phyloP scores from a whole-genome alignment of 169 alveolate species.

The Plasmodium relictum region DNA sequence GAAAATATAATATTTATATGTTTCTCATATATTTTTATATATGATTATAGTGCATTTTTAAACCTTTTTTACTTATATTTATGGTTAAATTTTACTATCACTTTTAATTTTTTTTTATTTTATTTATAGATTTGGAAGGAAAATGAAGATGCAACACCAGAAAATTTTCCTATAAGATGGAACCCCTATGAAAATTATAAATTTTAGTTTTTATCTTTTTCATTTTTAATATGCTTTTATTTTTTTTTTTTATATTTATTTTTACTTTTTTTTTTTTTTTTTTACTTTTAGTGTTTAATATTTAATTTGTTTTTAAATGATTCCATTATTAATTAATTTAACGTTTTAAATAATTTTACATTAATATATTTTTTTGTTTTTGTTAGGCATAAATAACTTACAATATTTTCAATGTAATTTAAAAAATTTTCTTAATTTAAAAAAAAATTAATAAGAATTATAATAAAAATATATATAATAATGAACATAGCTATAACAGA shows the following conservation, averaged over 20 bases:
- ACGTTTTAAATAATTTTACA: too few species aligned
- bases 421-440: too few species aligned
- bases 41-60: background rate
- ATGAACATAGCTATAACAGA: too few species aligned
- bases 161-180: slow-evolving; percentile 85
- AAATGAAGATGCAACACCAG: slow-evolving; percentile 87
- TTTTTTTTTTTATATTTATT: background rate
- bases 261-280: background rate
- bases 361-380: too few species aligned
- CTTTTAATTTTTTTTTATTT: background rate
- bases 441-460: too few species aligned
- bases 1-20: background rate
- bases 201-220: slow-evolving; percentile 38
- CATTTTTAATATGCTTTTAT: background rate
- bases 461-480: too few species aligned
- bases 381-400: too few species aligned
- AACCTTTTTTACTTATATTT: background rate
- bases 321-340: too few species aligned
- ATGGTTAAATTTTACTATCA: background rate
- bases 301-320: background rate
- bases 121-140: slow-evolving; percentile 79
- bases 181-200: slow-evolving; percentile 80
- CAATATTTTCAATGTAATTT: too few species aligned
- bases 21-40: background rate
- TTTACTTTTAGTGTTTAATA: background rate